Conservation (phyloP, 2,329 filamentous ascomycete species). For the Xylariaceae sp. region DNA sequence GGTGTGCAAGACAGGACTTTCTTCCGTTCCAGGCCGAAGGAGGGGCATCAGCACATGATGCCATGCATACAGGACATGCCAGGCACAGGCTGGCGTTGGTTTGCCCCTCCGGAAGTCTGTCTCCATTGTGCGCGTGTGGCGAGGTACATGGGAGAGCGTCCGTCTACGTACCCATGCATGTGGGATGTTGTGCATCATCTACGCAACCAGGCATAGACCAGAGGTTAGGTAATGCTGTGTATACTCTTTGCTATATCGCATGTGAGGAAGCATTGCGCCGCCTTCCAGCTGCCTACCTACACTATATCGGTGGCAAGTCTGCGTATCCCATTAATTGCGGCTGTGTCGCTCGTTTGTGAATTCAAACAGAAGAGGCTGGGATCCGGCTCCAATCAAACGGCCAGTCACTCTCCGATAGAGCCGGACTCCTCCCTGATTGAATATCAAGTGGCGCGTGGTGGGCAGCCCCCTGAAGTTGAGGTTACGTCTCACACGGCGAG, state of each 20-base stretch:
- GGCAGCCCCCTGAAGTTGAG: slow-evolving; percentile 2
- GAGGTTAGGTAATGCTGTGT: background rate
- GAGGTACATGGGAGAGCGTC: too few species aligned
- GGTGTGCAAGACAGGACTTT: slow-evolving; percentile 16
- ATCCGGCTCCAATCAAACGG: slow-evolving; percentile 7
- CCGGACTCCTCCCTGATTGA: background rate
- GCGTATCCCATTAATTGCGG: too few species aligned
- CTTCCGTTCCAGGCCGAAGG: slow-evolving; percentile 17
- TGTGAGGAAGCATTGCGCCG: too few species aligned
- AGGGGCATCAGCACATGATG: slow-evolving; percentile 9
- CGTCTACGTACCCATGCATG: background rate
- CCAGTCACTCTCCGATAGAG: slow-evolving; percentile 6
- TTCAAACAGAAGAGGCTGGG: background rate
- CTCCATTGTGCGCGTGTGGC: background rate
- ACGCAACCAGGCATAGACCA: background rate
- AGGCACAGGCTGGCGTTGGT: slow-evolving; percentile 5
- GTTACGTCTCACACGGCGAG: slow-evolving; percentile 23
- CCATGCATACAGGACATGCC: slow-evolving; percentile 3
- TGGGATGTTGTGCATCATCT: background rate
- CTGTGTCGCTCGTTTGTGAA: background rate
- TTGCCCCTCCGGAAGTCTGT: background rate
- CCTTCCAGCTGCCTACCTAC: too few species aligned
- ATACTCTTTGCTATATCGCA: too few species aligned
- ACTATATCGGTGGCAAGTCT: too few species aligned
- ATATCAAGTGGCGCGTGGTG: slow-evolving; percentile 8